Base-by-base conservation (phyloP, 2,329 filamentous ascomycete species). In the Colletotrichum sp. region DNA sequence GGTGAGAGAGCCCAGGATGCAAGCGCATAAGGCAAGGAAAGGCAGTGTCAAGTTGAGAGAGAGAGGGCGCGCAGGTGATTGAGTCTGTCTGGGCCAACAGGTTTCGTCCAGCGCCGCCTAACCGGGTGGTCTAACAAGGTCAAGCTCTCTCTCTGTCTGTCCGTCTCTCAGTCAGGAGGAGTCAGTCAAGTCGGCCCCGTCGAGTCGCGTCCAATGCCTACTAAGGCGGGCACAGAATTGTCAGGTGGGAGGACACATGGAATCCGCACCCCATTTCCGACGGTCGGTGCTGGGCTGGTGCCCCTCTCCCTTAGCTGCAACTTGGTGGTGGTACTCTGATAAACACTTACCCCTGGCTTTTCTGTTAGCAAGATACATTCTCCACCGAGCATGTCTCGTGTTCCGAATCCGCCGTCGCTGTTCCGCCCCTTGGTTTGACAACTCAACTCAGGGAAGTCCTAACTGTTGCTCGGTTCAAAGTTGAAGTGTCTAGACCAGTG, bases 301-400 rank as follows among this genome's bases (percentile, higher is more conserved):
- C 72, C 72, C 72, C 72, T 72, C 68, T 65, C 72, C 60, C 72
- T 71, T 60, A 32, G 32, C 36, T 48, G 43, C 38, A 38, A 61
- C 48, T 60, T 30, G 52, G 28, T 21, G 34, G 0, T 6, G 63
- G 24, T 73, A 73, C 74, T 74, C 74, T 76, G 74, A 4, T 75
- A 43, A 76, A 55, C 18, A 28, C 75, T 76, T 76, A 75, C 18
- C 74, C 74, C 3, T 1, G 15, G 8, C 6, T 15, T 8, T 8
- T 9, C 15, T 28, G 65, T 66, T 76, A 71, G 61, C n/a, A 24
- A 5, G 55, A 4, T 67, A 76, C 72, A 63, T 72, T 65, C 34
- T 8, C 24, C 13, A 28, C 24, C 32, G 26, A 66, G 63, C 26
- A 9, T 66, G 26, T 18, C 24, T n/a, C 26, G 36, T 16, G 26